phyloP scores from a whole-genome alignment of 108 stramenopile genomes.

The Fistulifera solaris region DNA sequence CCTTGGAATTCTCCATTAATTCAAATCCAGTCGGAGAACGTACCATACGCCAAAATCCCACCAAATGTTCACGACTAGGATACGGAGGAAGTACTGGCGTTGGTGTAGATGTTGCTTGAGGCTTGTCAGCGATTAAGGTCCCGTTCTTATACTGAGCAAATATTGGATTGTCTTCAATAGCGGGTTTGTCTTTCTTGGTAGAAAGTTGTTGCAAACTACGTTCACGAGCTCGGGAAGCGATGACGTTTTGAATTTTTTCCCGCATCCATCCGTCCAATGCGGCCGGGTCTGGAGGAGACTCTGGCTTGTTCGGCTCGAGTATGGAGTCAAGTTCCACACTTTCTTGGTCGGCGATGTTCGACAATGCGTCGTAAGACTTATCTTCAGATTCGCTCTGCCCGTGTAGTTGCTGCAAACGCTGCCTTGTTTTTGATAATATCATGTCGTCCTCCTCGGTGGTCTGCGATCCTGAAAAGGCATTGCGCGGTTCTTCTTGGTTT shows the following conservation, averaged over 20 bases:
- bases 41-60: conserved; percentile 63
- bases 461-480: neutral
- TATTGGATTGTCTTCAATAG: conserved; percentile 64
- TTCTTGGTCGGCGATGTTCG: neutral
- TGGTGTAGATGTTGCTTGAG: neutral
- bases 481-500: conserved; percentile 1
- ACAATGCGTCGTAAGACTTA: neutral
- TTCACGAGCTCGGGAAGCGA: conserved; percentile 7
- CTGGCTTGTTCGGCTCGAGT: neutral
- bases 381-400: neutral
- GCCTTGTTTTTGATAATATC: conserved; percentile 19
- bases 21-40: conserved; percentile 49
- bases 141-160: conserved; percentile 47
- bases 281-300: neutral
- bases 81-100: conserved; percentile 40
- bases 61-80: conserved; percentile 53
- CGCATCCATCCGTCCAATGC: conserved; percentile 6
- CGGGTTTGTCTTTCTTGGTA: conserved; percentile 9
- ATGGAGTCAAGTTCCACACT: neutral
- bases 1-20: conserved; percentile 16
- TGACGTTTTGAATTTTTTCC: conserved; percentile 5
- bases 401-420: conserved; percentile 24
- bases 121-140: conserved; percentile 11
- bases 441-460: conserved; percentile 18
- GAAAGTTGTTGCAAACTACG: conserved; percentile 10